Base-by-base conservation (phyloP, 2,329 filamentous ascomycete genomes). In the Hypocreales sp. region DNA sequence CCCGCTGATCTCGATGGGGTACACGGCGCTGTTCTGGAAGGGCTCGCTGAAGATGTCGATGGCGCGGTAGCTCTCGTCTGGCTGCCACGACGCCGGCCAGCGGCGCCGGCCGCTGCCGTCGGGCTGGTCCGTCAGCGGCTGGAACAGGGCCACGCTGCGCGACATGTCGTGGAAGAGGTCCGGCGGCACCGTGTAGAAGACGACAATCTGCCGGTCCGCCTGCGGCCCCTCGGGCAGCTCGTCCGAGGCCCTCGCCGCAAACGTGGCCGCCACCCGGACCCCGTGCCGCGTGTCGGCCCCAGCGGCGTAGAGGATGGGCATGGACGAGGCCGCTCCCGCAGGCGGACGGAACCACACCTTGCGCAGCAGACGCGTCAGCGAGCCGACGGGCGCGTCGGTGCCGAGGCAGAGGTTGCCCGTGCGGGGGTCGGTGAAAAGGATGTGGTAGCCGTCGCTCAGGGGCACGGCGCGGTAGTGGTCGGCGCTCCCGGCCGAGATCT, bases 381-480 rank as follows among this genome's bases (percentile, higher is more conserved):
- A 42, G 8, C 68, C 67, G 17, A 69, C 50, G 2, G 70, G 67
- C 1, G 67, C 63, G 50, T 78, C 69, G 24, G 59, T 68, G 4
- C 74, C 73, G 11, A 80, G 49, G 33, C 64, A 73, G 6, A 79
- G 56, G 7, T 58, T 46, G 8, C 60, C 62, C 2, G 58, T 66
- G 8, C 47, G 46, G 5, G 72, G 71, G 40, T 79, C 72, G 6
- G 68, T 69, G 42, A 76, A 79, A 5, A 79, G 47, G 20, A 79
- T 56, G 37, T 79, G 71, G 30, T 65, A 53, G 2, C 73, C 72
- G 42, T 79, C 75, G 34, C 68, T 73, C 21, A 79, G 45, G 4
- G 75, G 73, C 9, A 76, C 50, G 3, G 72, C 72, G 24, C 62
- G 64, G 39, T 72, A 76, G 38, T 78, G 70, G 39, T 77, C 70